Conservation (phyloP, 2,329 filamentous ascomycete genomes). For the Metarhizium guizhouense region DNA sequence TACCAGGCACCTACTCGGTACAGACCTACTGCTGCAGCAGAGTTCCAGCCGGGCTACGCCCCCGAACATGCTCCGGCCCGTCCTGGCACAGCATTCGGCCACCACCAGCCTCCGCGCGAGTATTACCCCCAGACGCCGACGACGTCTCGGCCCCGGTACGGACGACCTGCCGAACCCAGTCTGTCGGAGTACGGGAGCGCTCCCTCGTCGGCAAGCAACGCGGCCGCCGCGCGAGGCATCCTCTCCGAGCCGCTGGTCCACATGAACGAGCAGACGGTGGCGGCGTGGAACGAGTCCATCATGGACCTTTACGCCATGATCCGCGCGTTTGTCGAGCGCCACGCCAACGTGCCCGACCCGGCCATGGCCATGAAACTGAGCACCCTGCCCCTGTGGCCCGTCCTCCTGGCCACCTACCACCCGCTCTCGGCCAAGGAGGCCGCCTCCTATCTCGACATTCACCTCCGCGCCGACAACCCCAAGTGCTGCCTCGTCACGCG, state of each 20-base stretch:
- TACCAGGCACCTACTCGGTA: conserved; percentile 14
- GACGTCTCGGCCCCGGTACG: conserved; percentile 19
- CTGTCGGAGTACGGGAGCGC: not conserved
- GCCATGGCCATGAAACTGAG: conserved; percentile 18
- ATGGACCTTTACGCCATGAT: conserved; percentile 27
- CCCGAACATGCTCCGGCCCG: not conserved
- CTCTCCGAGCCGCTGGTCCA: conserved; percentile 22
- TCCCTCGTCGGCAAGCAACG: not conserved
- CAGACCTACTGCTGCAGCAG: conserved; percentile 20
- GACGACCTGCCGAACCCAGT: conserved; percentile 17
- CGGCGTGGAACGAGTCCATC: conserved; percentile 26
- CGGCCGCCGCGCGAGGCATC: conserved; percentile 11
- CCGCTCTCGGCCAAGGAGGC: conserved; percentile 29
- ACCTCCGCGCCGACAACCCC: conserved; percentile 28
- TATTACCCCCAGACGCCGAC: conserved; percentile 23
- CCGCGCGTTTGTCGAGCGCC: conserved; percentile 25
- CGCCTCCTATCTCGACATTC: conserved; percentile 30
- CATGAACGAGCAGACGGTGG: conserved; percentile 24
- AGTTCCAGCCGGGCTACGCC: conserved; percentile 18
- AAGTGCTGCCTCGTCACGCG: conserved; percentile 35
- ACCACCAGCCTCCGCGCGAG: conserved; percentile 9
- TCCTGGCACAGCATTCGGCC: conserved; percentile 13
- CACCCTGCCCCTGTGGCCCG: conserved; percentile 24
- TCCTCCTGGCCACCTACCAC: conserved; percentile 27
- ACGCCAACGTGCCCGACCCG: conserved; percentile 23